phyloP scores from a whole-genome alignment of 768 basidiomycete genomes.

The Mycena haematopus region DNA sequence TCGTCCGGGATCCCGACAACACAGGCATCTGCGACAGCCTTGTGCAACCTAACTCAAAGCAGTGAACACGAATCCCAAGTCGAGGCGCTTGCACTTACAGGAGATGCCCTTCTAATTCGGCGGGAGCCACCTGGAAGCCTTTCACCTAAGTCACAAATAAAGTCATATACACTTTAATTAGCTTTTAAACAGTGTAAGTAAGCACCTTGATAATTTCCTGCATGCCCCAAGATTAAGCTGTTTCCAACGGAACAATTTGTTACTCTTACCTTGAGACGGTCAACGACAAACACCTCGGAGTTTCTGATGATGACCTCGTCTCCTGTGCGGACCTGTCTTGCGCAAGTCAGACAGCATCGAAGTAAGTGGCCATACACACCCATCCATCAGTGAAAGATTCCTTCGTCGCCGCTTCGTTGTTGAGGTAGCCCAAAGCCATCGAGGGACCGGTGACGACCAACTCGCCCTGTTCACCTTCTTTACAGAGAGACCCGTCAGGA shows the following conservation, averaged over 20 bases:
- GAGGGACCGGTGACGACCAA: constrained; percentile 65
- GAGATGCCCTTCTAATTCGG: constrained; percentile 71
- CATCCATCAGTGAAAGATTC: constrained; percentile 65
- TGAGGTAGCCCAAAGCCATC: constrained; percentile 62
- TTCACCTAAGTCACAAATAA: constrained; percentile 24
- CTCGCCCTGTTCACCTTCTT: constrained; percentile 67
- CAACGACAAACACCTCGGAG: constrained; percentile 71
- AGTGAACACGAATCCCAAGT: background rate
- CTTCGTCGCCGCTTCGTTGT: constrained; percentile 67
- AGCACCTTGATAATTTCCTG: constrained; percentile 72
- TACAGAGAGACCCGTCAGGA: constrained; percentile 60
- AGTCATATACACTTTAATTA: background rate
- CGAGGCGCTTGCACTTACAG: constrained; percentile 34
- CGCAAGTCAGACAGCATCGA: background rate
- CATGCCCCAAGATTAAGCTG: background rate
- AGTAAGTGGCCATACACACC: background rate
- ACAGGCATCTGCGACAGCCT: constrained; percentile 65
- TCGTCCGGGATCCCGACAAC: constrained; percentile 75
- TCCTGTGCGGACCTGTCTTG: constrained; percentile 66
- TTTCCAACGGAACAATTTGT: background rate
- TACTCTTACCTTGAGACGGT: constrained; percentile 68
- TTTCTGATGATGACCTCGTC: constrained; percentile 74
- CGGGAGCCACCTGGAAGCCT: constrained; percentile 66
- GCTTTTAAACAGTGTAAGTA: constrained; percentile 39
- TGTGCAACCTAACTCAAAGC: constrained; percentile 42